Conservation (phyloP, 768 basidiomycete genomes). For the Tylopilus plumbeoviolaceoides region DNA sequence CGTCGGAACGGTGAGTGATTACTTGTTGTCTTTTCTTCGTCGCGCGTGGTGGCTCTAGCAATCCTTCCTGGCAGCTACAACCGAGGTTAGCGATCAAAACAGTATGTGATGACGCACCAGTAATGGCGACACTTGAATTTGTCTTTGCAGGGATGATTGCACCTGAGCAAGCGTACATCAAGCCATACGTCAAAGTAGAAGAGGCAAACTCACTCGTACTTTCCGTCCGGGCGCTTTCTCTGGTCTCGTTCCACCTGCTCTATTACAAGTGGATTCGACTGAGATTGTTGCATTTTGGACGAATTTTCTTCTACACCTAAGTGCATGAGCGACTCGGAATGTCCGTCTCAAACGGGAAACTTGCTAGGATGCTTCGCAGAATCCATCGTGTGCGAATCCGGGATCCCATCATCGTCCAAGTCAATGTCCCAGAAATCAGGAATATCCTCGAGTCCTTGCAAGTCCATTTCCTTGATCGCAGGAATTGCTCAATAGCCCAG, state of each 20-base stretch:
- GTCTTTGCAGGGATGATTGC: slow-evolving; percentile 78
- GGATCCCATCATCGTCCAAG: slow-evolving; percentile 26
- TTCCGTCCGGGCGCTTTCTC: slow-evolving; percentile 56
- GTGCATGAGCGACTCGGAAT: background rate
- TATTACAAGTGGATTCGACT: background rate
- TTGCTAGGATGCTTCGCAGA: slow-evolving; percentile 29
- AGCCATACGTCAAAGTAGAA: background rate
- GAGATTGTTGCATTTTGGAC: background rate
- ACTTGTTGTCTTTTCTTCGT: slow-evolving; percentile 29
- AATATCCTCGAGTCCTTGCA: slow-evolving; percentile 64
- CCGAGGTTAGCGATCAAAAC: slow-evolving; percentile 8
- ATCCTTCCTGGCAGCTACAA: slow-evolving; percentile 70
- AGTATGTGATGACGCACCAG: slow-evolving; percentile 41
- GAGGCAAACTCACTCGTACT: slow-evolving; percentile 45
- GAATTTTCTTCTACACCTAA: background rate
- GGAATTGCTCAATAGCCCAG: slow-evolving; percentile 2
- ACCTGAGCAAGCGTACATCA: slow-evolving; percentile 39
- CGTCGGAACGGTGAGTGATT: slow-evolving; percentile 18
- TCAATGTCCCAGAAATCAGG: slow-evolving; percentile 63
- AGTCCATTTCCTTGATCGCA: slow-evolving; percentile 52
- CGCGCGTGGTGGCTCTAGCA: slow-evolving; percentile 46
- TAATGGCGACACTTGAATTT: slow-evolving; percentile 71
- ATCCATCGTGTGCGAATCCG: slow-evolving; percentile 28
- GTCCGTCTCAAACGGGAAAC: background rate
- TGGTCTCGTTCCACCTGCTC: slow-evolving; percentile 6